phyloP scores from a whole-genome alignment of 2,329 filamentous ascomycete species.

The Ciborinia camelliae region DNA sequence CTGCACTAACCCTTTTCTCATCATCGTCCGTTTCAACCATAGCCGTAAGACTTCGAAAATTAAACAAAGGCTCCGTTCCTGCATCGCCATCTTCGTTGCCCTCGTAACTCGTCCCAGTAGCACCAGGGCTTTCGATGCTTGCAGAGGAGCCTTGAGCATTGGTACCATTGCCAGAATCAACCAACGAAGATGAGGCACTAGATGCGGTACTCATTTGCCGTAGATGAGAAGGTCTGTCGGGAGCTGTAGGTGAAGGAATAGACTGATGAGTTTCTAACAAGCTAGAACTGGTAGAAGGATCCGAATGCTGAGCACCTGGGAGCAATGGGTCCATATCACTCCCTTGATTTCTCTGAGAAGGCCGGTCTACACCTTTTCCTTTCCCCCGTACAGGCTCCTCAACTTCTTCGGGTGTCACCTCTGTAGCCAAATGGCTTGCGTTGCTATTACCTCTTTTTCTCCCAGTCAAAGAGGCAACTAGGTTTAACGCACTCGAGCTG shows the following conservation, averaged over 20 bases:
- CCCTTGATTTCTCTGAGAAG: conserved; percentile 21
- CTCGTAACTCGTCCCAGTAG: conserved; percentile 52
- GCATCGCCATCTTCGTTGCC: conserved; percentile 47
- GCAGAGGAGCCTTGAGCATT: conserved; percentile 41
- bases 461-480: conserved; percentile 38
- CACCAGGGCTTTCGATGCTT: conserved; percentile 49
- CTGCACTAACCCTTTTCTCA: conserved; percentile 29
- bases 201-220: conserved; percentile 85
- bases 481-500: conserved; percentile 63
- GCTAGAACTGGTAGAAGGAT: conserved; percentile 25
- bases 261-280: conserved; percentile 43
- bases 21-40: conserved; percentile 65
- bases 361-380: conserved; percentile 67
- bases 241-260: conserved; percentile 45
- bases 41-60: conserved; percentile 82
- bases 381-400: conserved; percentile 43
- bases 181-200: conserved; percentile 72
- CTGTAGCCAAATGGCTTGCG: conserved; percentile 57
- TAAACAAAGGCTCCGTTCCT: conserved; percentile 77
- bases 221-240: conserved; percentile 65
- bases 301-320: conserved; percentile 28
- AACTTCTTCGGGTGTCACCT: conserved; percentile 50
- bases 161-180: conserved; percentile 55
- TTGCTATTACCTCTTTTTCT: conserved; percentile 57
- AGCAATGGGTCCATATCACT: conserved; percentile 24